Conservation (phyloP, 1,284 basidiomycete species). For the Microstroma glucosiphilum region DNA sequence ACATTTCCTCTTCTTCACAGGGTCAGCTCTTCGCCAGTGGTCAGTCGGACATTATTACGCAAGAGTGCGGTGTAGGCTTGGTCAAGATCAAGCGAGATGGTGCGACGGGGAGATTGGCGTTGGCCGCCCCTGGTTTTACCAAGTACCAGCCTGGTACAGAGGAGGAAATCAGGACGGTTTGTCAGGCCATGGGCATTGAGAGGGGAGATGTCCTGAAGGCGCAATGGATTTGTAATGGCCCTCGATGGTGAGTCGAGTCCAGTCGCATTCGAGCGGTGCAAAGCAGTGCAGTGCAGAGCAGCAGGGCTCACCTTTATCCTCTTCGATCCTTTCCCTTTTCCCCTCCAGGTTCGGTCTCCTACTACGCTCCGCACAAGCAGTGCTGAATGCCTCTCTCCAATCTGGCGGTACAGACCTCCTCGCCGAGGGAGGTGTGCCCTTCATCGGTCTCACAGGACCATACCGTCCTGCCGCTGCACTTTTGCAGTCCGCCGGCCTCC, state of each 20-base stretch:
- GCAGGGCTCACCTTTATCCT: too few species aligned
- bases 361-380: constrained; percentile 20
- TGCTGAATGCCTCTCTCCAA: constrained; percentile 19
- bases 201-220: constrained; percentile 18
- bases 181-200: constrained; percentile 17
- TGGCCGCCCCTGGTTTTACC: constrained; percentile 27
- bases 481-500: constrained; percentile 4
- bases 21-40: background rate
- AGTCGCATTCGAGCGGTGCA: too few species aligned
- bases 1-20: background rate
- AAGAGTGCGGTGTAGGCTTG: constrained; percentile 34
- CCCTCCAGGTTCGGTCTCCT: constrained; percentile 12
- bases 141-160: constrained; percentile 23
- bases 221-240: constrained; percentile 34
- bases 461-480: constrained; percentile 18
- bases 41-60: constrained; percentile 5
- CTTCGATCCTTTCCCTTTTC: too few species aligned
- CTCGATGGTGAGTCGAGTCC: constrained; percentile 31
- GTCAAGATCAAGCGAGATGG: constrained; percentile 20
- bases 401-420: too few species aligned
- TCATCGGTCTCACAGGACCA: constrained; percentile 30
- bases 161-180: constrained; percentile 15
- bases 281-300: too few species aligned
- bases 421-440: background rate
- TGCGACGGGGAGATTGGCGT: constrained; percentile 9